Evolutionary conservation across 2,329 filamentous ascomycete species (phyloP).

Genomic region (Purpureocillium lavendulum): DNA sequence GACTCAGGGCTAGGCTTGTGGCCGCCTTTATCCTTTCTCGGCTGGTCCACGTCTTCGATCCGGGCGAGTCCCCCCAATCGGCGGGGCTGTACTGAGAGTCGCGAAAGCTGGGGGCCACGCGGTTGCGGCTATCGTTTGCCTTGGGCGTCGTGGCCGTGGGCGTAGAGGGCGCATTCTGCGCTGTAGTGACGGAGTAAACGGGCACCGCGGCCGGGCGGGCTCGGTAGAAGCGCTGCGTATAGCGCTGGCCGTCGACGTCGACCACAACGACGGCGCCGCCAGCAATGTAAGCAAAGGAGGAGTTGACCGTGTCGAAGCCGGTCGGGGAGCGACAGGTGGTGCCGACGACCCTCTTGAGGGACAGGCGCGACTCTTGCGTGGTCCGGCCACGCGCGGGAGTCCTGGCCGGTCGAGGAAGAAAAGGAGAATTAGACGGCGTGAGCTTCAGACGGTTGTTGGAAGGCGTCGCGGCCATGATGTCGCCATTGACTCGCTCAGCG

Average conservation of each 20-base stretch:
- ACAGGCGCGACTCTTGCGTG: constrained; percentile 51
- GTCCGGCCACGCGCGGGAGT: constrained; percentile 49
- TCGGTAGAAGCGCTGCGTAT: constrained; percentile 80
- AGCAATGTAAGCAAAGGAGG: constrained; percentile 82
- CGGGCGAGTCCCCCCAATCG: constrained; percentile 55
- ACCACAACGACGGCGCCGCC: constrained; percentile 91
- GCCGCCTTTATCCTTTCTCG: constrained; percentile 91
- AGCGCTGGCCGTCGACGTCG: constrained; percentile 60
- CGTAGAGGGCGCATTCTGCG: constrained; percentile 39
- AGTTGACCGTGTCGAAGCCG: constrained; percentile 74
- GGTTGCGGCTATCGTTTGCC: constrained; percentile 55
- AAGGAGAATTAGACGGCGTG: constrained; percentile 72
- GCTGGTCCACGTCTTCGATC: constrained; percentile 72
- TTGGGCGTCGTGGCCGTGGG: constrained; percentile 46
- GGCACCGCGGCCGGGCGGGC: constrained; percentile 73
- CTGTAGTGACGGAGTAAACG: constrained; percentile 47
- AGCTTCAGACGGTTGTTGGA: constrained; percentile 53
- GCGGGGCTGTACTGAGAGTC: constrained; percentile 36
- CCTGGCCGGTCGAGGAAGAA: constrained; percentile 51
- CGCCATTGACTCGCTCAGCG: constrained; percentile 37
- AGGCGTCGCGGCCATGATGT: constrained; percentile 50
- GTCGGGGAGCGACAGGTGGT: constrained; percentile 80
- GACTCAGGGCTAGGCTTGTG: constrained; percentile 81
- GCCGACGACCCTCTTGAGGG: constrained; percentile 78
- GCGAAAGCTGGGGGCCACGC: constrained; percentile 37